phyloP scores from a whole-genome alignment of 306 rosid genomes.

The Oemleria cerasiformis region DNA sequence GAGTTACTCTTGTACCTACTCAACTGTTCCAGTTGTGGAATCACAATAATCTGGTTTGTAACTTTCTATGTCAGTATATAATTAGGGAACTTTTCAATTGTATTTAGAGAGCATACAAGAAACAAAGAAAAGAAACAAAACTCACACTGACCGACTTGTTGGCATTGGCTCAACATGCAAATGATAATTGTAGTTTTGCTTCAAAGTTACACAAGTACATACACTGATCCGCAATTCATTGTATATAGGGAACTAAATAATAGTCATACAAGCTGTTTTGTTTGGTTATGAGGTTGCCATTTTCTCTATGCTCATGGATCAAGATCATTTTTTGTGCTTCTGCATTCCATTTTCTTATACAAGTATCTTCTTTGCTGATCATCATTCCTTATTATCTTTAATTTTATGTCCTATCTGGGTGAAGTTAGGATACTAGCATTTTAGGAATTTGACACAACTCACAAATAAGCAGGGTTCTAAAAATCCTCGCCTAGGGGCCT shows the following conservation, averaged over 20 bases:
- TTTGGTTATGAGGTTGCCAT: not conserved
- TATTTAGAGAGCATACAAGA: not conserved
- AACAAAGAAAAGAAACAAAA: not conserved
- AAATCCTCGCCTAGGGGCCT: too few species aligned
- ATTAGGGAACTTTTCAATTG: not conserved
- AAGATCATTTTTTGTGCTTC: not conserved
- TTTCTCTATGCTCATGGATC: not conserved
- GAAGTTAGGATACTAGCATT: too few species aligned
- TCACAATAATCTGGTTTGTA: not conserved
- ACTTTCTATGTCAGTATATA: not conserved
- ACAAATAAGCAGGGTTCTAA: too few species aligned
- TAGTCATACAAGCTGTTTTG: not conserved
- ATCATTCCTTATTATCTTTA: too few species aligned
- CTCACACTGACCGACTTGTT: not conserved
- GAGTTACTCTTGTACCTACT: constrained; percentile 8
- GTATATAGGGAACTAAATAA: not conserved
- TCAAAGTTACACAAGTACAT: not conserved
- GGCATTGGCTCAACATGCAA: not conserved
- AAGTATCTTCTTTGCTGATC: too few species aligned
- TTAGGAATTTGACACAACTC: too few species aligned
- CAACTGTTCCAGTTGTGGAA: constrained; percentile 10
- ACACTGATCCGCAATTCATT: not conserved
- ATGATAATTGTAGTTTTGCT: not conserved
- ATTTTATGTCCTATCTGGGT: too few species aligned
- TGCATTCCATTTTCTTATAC: not conserved